Percentiles rank a stretch among this genome's conserved stretches.
phyloP scores from a whole-genome alignment of 2,329 filamentous ascomycete genomes.

The Chaetomiaceae sp. region DNA sequence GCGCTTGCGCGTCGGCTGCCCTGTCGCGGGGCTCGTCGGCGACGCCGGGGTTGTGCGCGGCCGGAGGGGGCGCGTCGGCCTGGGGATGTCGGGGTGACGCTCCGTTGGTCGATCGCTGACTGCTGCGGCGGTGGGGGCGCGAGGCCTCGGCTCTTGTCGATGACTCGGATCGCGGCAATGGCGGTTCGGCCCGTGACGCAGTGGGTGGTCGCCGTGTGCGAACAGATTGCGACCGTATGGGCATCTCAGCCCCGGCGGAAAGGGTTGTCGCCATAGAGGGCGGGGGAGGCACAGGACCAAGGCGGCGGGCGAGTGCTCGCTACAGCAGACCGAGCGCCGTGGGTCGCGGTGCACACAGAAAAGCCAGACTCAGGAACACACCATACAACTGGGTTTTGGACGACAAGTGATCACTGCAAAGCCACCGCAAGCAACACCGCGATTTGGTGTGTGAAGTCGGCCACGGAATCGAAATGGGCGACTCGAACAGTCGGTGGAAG shows the following conservation, averaged over 20 bases:
- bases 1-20: conserved; percentile 39
- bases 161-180: conserved; percentile 28
- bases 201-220: conserved; percentile 28
- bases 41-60: conserved; percentile 51
- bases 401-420: neutral
- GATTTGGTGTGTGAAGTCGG: neutral
- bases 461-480: neutral
- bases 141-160: conserved; percentile 27
- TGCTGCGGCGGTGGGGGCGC: conserved; percentile 34
- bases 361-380: neutral
- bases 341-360: neutral
- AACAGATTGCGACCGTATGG: conserved; percentile 29
- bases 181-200: conserved; percentile 24
- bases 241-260: conserved; percentile 25
- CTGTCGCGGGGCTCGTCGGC: conserved; percentile 48
- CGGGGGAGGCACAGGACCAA: conserved; percentile 1
- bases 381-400: conserved; percentile 4
- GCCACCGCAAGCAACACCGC: too few species aligned
- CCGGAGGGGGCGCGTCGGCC: conserved; percentile 48
- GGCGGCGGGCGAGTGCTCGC: conserved; percentile 5
- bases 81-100: conserved; percentile 26
- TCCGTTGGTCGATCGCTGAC: conserved; percentile 42
- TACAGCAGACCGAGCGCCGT: conserved; percentile 3
- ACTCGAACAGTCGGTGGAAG: too few species aligned
- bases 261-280: conserved; percentile 26